A percentile compares a stretch with the other conserved stretches of the same genome.
phyloP scores from a whole-genome alignment of 805 yeast species.

The Myxozyma monticola region DNA sequence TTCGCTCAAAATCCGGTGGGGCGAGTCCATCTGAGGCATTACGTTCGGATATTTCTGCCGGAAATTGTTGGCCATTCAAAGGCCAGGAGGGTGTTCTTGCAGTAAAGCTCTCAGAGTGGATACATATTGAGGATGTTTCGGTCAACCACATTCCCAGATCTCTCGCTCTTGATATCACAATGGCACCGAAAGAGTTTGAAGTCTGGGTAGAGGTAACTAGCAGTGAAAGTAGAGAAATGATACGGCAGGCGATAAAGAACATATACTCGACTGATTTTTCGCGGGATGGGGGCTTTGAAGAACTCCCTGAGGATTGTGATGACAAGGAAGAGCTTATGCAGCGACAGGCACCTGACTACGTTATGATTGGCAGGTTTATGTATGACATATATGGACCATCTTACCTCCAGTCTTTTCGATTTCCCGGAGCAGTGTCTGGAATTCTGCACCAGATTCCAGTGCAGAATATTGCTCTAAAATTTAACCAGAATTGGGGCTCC shows the following conservation, averaged over 20 bases:
- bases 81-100: slow-evolving; percentile 37
- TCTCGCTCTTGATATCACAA: slow-evolving; percentile 27
- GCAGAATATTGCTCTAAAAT: slow-evolving; percentile 30
- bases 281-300: not conserved
- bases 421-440: slow-evolving; percentile 27
- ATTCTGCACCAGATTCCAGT: slow-evolving; percentile 21
- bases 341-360: slow-evolving; percentile 17
- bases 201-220: slow-evolving; percentile 35
- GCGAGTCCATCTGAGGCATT: slow-evolving; percentile 33
- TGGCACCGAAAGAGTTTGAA: slow-evolving; percentile 38
- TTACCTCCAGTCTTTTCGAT: slow-evolving; percentile 29
- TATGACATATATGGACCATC: slow-evolving; percentile 31
- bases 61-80: slow-evolving; percentile 40
- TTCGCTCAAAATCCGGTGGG: too few species aligned
- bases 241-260: slow-evolving; percentile 3
- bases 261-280: not conserved
- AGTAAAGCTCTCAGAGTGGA: slow-evolving; percentile 32
- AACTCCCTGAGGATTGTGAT: not conserved
- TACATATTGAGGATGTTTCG: slow-evolving; percentile 32
- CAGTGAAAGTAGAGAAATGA: slow-evolving; percentile 6
- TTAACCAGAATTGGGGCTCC: slow-evolving; percentile 40
- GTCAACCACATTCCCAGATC: slow-evolving; percentile 34
- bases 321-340: not conserved
- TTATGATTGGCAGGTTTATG: slow-evolving; percentile 29
- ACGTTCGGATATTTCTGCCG: slow-evolving; percentile 28